Percentiles rank a stretch among this genome's conserved stretches.
These are phyloP conservation scores for Diaporthe sp. DNA, from an alignment of 2,329 filamentous ascomycete genomes.

Conservation along the genomic window DNA sequence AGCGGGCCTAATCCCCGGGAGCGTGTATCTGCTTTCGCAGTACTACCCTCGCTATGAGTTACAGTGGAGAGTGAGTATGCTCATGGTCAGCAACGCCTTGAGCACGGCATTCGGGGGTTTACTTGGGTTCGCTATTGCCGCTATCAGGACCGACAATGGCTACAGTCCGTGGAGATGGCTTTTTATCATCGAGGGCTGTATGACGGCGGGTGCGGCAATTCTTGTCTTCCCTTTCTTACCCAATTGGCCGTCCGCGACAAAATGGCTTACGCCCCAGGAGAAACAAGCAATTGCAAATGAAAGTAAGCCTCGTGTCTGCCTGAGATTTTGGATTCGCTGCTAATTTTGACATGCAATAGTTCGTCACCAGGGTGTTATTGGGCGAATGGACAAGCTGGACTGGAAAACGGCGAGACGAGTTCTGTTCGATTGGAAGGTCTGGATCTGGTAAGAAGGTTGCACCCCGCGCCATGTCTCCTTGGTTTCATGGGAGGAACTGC, in stretches of 20 bases:
- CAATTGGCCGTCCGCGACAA: not conserved
- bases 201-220: not conserved
- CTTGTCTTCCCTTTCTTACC: not conserved
- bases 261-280: constrained; percentile 3
- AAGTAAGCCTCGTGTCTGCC: not conserved
- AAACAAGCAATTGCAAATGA: constrained; percentile 15
- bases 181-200: constrained; percentile 10
- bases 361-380: constrained; percentile 9
- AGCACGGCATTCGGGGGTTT: not conserved
- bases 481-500: not conserved
- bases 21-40: constrained; percentile 18
- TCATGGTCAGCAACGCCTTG: constrained; percentile 18
- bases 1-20: constrained; percentile 11
- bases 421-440: constrained; percentile 2
- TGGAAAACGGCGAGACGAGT: constrained; percentile 19
- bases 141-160: not conserved
- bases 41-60: constrained; percentile 11
- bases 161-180: constrained; percentile 17
- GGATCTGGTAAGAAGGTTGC: constrained; percentile 6
- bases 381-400: constrained; percentile 10
- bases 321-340: not conserved
- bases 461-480: not conserved
- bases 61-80: constrained; percentile 7
- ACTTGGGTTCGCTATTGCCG: not conserved
- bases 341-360: not conserved